phyloP scores from a whole-genome alignment of 768 basidiomycete genomes.

The Russula griseocarnosa region DNA sequence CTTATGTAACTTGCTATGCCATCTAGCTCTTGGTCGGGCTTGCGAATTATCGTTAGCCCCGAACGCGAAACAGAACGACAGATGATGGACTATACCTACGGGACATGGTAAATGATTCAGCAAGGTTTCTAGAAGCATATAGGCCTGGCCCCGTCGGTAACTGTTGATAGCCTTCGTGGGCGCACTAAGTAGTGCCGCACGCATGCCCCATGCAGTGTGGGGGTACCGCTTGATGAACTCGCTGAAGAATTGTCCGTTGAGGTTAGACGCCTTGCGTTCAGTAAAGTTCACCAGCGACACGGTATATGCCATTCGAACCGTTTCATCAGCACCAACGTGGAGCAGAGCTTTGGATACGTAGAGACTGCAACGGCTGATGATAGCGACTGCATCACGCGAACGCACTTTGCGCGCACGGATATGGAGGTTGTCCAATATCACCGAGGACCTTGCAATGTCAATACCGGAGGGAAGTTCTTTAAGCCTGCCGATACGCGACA shows the following conservation, averaged over 20 bases:
- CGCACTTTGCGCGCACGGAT: conserved; percentile 62
- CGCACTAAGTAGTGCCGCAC: conserved; percentile 54
- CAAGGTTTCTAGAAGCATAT: conserved; percentile 66
- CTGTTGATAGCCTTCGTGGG: conserved; percentile 62
- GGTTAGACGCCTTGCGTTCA: conserved; percentile 72
- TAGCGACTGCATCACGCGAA: conserved; percentile 56
- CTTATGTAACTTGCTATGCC: conserved; percentile 52
- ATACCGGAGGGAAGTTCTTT: conserved; percentile 58
- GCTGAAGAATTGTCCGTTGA: conserved; percentile 71
- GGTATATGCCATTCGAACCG: conserved; percentile 54
- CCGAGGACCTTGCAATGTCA: conserved; percentile 42
- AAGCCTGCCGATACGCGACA: conserved; percentile 65
- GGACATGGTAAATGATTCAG: conserved; percentile 49
- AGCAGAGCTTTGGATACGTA: conserved; percentile 59
- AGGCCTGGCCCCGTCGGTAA: conserved; percentile 71
- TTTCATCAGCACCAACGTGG: conserved; percentile 38
- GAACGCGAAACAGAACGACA: not conserved
- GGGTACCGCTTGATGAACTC: conserved; percentile 72
- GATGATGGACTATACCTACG: conserved; percentile 37
- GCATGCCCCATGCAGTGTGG: conserved; percentile 58
- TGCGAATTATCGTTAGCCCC: not conserved
- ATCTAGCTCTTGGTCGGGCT: conserved; percentile 37
- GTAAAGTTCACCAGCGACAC: conserved; percentile 71
- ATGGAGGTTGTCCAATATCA: conserved; percentile 63
- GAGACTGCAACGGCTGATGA: conserved; percentile 64